A percentile compares a stretch with the other conserved stretches of the same genome.
These are phyloP conservation scores for Sequoia sempervirens DNA, from an alignment of 75 land plant genomes.

Conservation along the genomic window DNA sequence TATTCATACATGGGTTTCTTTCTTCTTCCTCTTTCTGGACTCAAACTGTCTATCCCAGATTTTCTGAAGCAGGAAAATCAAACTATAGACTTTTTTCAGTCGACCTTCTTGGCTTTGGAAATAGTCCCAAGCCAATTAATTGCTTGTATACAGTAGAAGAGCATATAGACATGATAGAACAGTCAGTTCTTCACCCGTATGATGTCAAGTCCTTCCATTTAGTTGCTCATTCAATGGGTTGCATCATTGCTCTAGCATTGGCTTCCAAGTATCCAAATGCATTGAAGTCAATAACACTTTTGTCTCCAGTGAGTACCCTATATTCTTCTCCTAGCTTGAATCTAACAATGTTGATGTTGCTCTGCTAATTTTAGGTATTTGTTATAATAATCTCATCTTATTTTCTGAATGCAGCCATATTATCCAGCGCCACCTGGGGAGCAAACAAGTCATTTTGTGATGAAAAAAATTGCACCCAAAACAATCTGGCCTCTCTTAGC, in stretches of 20 bases:
- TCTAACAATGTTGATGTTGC: background rate
- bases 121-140: constrained; percentile 75
- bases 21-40: constrained; percentile 83
- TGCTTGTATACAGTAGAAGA: constrained; percentile 60
- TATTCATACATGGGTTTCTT: constrained; percentile 88
- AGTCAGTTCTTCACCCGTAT: constrained; percentile 42
- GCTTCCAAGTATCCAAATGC: constrained; percentile 54
- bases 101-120: constrained; percentile 74
- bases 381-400: background rate
- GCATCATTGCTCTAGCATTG: constrained; percentile 70
- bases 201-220: constrained; percentile 53
- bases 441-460: constrained; percentile 13
- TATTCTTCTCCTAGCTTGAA: background rate
- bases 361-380: background rate
- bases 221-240: constrained; percentile 93
- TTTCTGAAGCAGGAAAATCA: constrained; percentile 37
- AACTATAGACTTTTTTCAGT: constrained; percentile 56
- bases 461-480: constrained; percentile 47
- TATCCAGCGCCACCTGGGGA: constrained; percentile 30
- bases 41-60: constrained; percentile 61
- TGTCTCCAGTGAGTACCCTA: constrained; percentile 67
- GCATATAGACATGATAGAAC: constrained; percentile 66
- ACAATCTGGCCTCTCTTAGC: constrained; percentile 65
- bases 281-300: constrained; percentile 68
- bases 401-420: constrained; percentile 43